Base-by-base conservation (phyloP, 2,329 filamentous ascomycete species). In the Fusarium floridanum region DNA sequence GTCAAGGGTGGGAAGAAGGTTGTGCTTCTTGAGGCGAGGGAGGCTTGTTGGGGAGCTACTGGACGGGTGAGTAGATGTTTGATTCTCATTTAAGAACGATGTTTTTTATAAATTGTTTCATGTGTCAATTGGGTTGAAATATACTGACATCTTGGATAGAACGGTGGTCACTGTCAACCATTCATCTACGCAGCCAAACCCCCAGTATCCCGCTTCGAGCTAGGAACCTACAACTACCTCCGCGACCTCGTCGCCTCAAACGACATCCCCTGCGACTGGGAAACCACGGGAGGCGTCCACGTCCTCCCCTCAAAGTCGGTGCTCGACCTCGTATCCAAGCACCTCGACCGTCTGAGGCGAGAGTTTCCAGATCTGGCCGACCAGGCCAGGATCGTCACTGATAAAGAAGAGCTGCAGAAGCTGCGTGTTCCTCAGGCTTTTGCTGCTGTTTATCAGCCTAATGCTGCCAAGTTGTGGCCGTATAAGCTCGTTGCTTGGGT, bases 41-140 rank as follows among this genome's bases (percentile, higher is more conserved):
- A 95, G 84, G 93, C 91, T 5, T 95, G 93, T 79, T 95, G 90
- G 89, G 94, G 94, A 20, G 94, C 94, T n/a, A 96, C 93, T 1
- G 93, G 94, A n/a, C 85, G 93, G 79, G 92, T 94, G 79, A 86
- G 90, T 86, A 22, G 14, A 57, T 34, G 22, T 14, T 10, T 27
- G 17, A 41, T 41, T 41, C 39, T 41, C 39, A 41, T 41, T 20
- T 2, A 45, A 45, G 41, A 4, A 22, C 5, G 20, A 22, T 55
- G 5, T 8, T 9, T 9, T 27, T 22, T 24, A 24, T 24, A 17
- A 17, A 27, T 65, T 78, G 6, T 45, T 16, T 5, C 2, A 8
- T 24, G 9, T 45, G 2, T 45, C 6, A 3, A 5, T 16, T 14
- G 6, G 4, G 12, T 14, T 45, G 20, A 8, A 7, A 45, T 22